Base-by-base conservation (phyloP, 331 rosid genomes). In the Rosa hybrid region DNA sequence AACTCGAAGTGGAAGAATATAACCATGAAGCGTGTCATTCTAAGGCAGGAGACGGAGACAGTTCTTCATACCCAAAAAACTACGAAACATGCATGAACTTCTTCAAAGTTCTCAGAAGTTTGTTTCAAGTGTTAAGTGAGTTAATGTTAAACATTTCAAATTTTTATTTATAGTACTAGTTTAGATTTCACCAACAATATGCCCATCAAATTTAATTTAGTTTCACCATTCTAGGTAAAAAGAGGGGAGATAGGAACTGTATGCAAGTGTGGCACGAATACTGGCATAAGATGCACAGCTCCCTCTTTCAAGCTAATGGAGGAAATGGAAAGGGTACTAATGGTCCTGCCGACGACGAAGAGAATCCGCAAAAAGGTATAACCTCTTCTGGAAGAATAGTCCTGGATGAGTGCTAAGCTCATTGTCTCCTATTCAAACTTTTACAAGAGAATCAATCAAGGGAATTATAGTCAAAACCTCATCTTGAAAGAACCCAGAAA, bases 11-110 rank as follows among this genome's bases (percentile, higher is more conserved):
- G n/a, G 70, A 75, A 42, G 10, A 21, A 42, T 57, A 57, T 42
- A 23, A 75, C 13, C 69, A 57, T 8, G 70, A 75, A 41, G 78
- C 42, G 23, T 75, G 44, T 41, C 25, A 7, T 30, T 27, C 30
- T 8, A 75, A 57, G 25, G 21, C 54, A 75, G 69, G 42, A 75
- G 51, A 1, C 3, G 12, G 11, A 60, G 18, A 13, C 12, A 68
- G 27, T 44, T 30, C 30, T 3, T 17, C 10, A 12, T 72, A 50
- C 46, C 85, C 85, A 3, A 69, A 51, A 77, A 82, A 82, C 81
- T 82, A 71, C 3, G 44, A 71, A 53, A 72, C 82, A 1, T 77
- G 81, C 85, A 82, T 77, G 68, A 62, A 64, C 79, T 77, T 77
- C 50, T 64, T 30, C 6, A 0, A 23, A 45, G 12, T 72, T 56